Percentiles rank a stretch among this genome's conserved stretches.
Conservation (phyloP, 2,329 filamentous ascomycete genomes). For the Arthroderma sp. region DNA sequence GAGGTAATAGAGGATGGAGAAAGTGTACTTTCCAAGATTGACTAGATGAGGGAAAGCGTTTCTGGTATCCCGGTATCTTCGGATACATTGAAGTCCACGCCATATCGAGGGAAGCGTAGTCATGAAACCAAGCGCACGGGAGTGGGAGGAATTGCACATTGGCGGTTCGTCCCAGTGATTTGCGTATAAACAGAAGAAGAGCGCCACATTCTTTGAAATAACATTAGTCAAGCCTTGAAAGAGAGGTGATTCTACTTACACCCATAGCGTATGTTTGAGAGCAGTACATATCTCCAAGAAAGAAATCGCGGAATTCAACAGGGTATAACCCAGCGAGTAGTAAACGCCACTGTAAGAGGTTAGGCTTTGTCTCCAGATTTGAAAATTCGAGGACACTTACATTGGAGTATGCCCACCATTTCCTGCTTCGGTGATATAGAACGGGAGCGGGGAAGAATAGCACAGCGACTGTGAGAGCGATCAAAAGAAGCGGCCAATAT, state of each 20-base stretch:
- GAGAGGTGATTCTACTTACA: conserved; percentile 40
- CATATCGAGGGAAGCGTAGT: conserved; percentile 71
- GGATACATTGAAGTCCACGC: conserved; percentile 80
- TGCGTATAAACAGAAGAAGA: conserved; percentile 94
- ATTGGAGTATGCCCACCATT: conserved; percentile 82
- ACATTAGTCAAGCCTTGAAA: conserved; percentile 12
- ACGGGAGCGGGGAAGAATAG: conserved; percentile 64
- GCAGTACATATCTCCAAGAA: conserved; percentile 94
- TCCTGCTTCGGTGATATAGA: conserved; percentile 61
- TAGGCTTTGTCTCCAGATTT: conserved; percentile 13
- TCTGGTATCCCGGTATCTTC: conserved; percentile 74
- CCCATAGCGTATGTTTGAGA: conserved; percentile 83
- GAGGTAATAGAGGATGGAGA: conserved; percentile 68
- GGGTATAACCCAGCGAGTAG: conserved; percentile 75
- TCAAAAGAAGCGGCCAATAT: conserved; percentile 74
- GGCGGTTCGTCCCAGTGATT: conserved; percentile 57
- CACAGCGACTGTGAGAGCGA: conserved; percentile 52
- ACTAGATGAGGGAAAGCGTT: conserved; percentile 85
- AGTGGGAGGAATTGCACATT: conserved; percentile 76
- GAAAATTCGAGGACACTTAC: conserved; percentile 37
- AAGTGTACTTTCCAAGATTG: conserved; percentile 83
- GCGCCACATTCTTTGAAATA: conserved; percentile 58
- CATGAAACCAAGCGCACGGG: conserved; percentile 74
- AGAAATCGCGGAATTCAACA: conserved; percentile 95
- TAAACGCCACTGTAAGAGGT: conserved; percentile 56